These are phyloP conservation scores for Phylloporus arenicola DNA, from an alignment of 768 basidiomycete species.

Conservation along the genomic window DNA sequence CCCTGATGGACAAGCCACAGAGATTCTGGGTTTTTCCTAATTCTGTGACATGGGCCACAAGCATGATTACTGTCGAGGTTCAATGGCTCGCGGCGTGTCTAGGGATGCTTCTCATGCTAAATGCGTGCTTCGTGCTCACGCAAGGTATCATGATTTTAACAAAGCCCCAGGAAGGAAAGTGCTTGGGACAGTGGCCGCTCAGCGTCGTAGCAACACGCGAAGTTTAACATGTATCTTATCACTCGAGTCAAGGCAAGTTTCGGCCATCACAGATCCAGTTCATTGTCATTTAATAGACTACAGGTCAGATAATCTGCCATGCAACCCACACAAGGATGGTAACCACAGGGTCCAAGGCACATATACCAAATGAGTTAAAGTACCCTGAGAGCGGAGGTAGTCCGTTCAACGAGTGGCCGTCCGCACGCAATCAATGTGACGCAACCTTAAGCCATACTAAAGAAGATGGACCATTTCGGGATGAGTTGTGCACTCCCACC, in stretches of 20 bases:
- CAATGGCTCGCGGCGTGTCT: background rate
- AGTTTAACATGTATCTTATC: background rate
- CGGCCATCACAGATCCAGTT: background rate
- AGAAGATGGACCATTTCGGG: background rate
- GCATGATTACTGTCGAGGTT: background rate
- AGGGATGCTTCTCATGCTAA: background rate
- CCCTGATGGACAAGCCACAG: background rate
- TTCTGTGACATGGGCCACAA: background rate
- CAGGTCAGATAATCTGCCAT: background rate
- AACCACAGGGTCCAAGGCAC: background rate
- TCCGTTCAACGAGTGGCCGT: background rate
- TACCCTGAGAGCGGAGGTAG: background rate
- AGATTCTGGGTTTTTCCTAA: background rate
- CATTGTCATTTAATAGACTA: background rate
- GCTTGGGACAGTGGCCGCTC: background rate
- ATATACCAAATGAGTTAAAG: background rate
- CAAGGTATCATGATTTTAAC: background rate
- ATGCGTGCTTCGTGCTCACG: background rate
- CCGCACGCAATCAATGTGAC: conserved; percentile 1
- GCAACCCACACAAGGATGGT: conserved; percentile 1
- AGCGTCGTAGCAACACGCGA: too few species aligned
- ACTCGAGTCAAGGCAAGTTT: conserved; percentile 3
- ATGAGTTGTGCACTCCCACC: background rate
- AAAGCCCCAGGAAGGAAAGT: background rate
- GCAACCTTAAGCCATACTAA: conserved; percentile 7